Evolutionary conservation across 83 land plant genomes (phyloP).

Genomic region (Picea engelmannii): DNA sequence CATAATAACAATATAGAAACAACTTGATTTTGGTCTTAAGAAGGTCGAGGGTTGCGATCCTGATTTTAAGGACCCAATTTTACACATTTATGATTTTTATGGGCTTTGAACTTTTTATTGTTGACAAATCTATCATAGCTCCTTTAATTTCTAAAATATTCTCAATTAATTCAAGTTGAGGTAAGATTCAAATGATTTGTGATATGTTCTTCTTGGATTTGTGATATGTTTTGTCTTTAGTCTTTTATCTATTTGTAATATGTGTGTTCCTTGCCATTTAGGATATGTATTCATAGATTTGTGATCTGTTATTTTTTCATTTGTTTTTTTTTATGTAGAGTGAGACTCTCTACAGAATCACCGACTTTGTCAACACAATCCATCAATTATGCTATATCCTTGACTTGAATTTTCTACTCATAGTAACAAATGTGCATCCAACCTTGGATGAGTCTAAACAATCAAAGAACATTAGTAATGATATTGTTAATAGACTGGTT

Average conservation of each 20-base stretch:
- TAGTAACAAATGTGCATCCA: constrained; percentile 63
- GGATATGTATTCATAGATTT: neutral
- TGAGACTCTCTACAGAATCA: constrained; percentile 52
- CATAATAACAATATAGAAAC: too few species aligned
- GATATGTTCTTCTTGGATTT: neutral
- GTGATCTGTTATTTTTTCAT: neutral
- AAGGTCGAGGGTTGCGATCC: too few species aligned
- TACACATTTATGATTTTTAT: too few species aligned
- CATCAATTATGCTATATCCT: constrained; percentile 61
- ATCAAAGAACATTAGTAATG: constrained; percentile 48
- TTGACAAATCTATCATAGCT: too few species aligned
- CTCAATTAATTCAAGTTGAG: neutral
- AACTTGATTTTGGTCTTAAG: too few species aligned
- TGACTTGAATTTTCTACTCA: constrained; percentile 63
- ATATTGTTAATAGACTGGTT: constrained; percentile 49
- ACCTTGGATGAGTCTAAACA: constrained; percentile 52
- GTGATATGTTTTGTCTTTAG: too few species aligned
- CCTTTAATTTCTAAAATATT: neutral
- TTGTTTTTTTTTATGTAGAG: constrained; percentile 28
- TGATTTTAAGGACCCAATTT: too few species aligned
- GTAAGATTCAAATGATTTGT: neutral
- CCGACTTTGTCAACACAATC: constrained; percentile 42
- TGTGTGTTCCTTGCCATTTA: too few species aligned
- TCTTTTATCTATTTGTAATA: too few species aligned
- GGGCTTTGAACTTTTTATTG: too few species aligned